Evolutionary conservation across 2,329 filamentous ascomycete genomes (phyloP).

Genomic region (Fusarium heterosporum): DNA sequence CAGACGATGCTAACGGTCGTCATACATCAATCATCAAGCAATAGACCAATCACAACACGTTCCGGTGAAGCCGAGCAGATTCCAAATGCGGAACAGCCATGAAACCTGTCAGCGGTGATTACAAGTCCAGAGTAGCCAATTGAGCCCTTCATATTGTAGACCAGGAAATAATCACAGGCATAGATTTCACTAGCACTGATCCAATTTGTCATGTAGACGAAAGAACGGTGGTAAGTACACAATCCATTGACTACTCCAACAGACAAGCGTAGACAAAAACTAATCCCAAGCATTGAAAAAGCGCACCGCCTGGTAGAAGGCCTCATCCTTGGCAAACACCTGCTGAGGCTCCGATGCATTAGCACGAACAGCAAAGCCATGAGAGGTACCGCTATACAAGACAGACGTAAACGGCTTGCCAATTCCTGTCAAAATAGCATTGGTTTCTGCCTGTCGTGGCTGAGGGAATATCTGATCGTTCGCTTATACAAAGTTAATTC

Average conservation of each 20-base stretch:
- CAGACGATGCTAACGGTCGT: too few relatives aligned
- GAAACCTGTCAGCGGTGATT: background rate
- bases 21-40: background rate
- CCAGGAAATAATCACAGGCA: too few relatives aligned
- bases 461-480: slow-evolving; percentile 19
- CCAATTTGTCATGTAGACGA: too few relatives aligned
- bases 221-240: too few relatives aligned
- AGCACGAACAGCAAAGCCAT: slow-evolving; percentile 77
- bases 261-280: background rate
- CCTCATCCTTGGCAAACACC: slow-evolving; percentile 78
- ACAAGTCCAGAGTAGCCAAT: background rate
- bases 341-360: slow-evolving; percentile 64
- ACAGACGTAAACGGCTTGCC: slow-evolving; percentile 69
- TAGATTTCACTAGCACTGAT: too few relatives aligned
- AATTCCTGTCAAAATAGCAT: slow-evolving; percentile 15
- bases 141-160: too few relatives aligned
- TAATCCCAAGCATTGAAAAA: slow-evolving; percentile 72
- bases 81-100: background rate
- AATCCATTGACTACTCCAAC: too few relatives aligned
- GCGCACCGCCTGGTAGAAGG: slow-evolving; percentile 76
- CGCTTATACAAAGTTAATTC: slow-evolving; percentile 6
- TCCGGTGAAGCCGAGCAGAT: background rate
- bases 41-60: background rate
- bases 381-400: slow-evolving; percentile 73
- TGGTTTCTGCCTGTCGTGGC: slow-evolving; percentile 21